These are phyloP conservation scores for Myxozyma sirexii DNA, from an alignment of 805 yeast species.

Conservation along the genomic window DNA sequence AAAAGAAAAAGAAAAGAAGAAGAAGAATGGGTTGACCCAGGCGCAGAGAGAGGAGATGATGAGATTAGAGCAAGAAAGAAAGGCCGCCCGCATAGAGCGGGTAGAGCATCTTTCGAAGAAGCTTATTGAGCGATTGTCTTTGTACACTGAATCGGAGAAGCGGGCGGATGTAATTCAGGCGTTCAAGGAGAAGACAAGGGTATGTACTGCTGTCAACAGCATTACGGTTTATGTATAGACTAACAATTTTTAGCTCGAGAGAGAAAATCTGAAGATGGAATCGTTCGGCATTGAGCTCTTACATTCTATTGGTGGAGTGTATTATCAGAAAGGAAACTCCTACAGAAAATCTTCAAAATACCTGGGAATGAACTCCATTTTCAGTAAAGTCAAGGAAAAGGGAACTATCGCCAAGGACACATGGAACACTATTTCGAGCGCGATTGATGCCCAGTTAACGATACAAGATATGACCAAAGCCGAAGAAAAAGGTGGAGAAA, in stretches of 20 bases:
- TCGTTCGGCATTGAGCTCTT: slow-evolving; percentile 90
- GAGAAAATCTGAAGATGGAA: slow-evolving; percentile 88
- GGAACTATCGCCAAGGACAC: slow-evolving; percentile 83
- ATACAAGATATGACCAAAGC: slow-evolving; percentile 74
- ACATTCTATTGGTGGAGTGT: slow-evolving; percentile 75
- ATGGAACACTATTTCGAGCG: slow-evolving; percentile 75
- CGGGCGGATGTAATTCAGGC: slow-evolving; percentile 62
- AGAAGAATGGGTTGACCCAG: slow-evolving; percentile 45
- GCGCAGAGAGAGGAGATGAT: slow-evolving; percentile 56
- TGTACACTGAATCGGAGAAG: slow-evolving; percentile 63
- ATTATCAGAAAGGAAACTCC: slow-evolving; percentile 72
- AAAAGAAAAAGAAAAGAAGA: slow-evolving; percentile 39
- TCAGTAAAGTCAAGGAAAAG: slow-evolving; percentile 79
- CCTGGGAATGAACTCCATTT: slow-evolving; percentile 83
- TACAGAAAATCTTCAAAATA: slow-evolving; percentile 73
- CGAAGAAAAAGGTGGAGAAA: slow-evolving; percentile 62
- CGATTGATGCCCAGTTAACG: slow-evolving; percentile 82
- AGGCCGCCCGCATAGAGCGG: slow-evolving; percentile 63
- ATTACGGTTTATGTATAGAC: background rate
- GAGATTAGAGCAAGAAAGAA: slow-evolving; percentile 75
- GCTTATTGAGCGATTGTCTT: slow-evolving; percentile 57
- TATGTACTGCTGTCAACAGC: slow-evolving; percentile 36
- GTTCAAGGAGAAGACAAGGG: slow-evolving; percentile 64
- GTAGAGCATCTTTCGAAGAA: slow-evolving; percentile 64
- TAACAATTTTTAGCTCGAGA: slow-evolving; percentile 51